Base-by-base conservation (phyloP, 169 alveolate genomes). In the Eimeria praecox region DNA sequence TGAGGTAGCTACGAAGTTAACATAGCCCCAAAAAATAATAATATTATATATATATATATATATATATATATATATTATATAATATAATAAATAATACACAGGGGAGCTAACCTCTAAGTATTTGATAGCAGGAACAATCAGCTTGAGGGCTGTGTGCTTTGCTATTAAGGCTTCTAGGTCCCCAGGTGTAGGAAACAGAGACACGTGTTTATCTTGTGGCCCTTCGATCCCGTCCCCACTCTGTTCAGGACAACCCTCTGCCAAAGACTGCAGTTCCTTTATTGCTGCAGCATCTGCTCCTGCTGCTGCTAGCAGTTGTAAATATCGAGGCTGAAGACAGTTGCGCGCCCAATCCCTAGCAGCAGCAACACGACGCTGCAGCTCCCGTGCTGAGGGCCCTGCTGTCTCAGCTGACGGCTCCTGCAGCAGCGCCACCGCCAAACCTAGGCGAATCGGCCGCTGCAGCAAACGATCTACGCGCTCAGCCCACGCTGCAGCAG, bases 401-500 rank as follows among this genome's bases (percentile, higher is more conserved):
- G 90, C 96, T 9, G 93, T 86, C 59, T 86, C 93, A 5, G 93
- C 64, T 20, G 93, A 86, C 12, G 93, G 93, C 78, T 93, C 96
- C 66, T 93, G 90, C 54, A 93, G 66, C 94, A 93, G 66, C 35
- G 94, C 92, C 73, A 93, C 66, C 5, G 96, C 96, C 44, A 93
- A 40, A 49, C 82, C 93, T 10, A 93, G 94, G 16, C 96, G 96
- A 5, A 93, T 80, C 49, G 96, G 96, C 64, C 96, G 92, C 94
- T 93, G 96, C 56, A 93, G 88, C 89, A 93, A 30, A 33, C 96
- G 92, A 56, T 93, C 96, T 2, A 93, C 96, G 20, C 90, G 90
- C 78, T 93, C 96, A 1, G 90, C 71, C 96, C 93, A 93, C 3
- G 94, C 96, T 20, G 96, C 96, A 33, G 96, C 96, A n/a, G 96